These are phyloP conservation scores for Russula brevipes DNA, from an alignment of 768 basidiomycete genomes.

Conservation along the genomic window DNA sequence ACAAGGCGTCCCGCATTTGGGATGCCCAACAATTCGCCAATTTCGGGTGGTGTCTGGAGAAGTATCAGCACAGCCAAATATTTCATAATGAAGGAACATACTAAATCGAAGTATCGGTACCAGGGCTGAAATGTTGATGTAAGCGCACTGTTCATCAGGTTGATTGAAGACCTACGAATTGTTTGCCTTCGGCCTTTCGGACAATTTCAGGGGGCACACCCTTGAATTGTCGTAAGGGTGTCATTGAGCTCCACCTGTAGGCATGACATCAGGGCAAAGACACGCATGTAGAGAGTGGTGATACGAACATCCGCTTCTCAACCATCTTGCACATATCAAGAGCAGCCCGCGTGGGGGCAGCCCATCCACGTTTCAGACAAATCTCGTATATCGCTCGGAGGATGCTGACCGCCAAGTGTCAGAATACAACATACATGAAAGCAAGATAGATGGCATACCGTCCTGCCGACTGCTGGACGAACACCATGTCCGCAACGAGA, in stretches of 20 bases:
- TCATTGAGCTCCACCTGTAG: conserved; percentile 94
- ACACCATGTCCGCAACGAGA: conserved; percentile 89
- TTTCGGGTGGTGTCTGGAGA: no score
- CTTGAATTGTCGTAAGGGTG: conserved; percentile 93
- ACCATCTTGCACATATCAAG: conserved; percentile 97
- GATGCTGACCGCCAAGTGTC: conserved; percentile 47
- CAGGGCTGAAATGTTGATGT: no score
- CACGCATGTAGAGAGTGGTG: neutral
- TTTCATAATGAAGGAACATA: no score
- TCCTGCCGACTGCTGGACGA: conserved; percentile 95
- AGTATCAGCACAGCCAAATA: no score
- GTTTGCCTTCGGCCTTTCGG: conserved; percentile 91
- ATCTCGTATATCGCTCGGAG: conserved; percentile 97
- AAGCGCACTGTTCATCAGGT: neutral
- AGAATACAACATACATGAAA: conserved; percentile 5
- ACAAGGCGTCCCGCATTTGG: no score
- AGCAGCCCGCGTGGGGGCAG: conserved; percentile 84
- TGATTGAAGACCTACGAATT: conserved; percentile 65
- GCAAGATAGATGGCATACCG: conserved; percentile 42
- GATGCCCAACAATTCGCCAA: no score
- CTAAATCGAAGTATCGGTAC: no score
- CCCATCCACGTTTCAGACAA: conserved; percentile 97
- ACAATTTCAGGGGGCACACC: conserved; percentile 81
- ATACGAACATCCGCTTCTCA: conserved; percentile 68
- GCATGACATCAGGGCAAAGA: neutral